These are phyloP conservation scores for Cryptococcus hybrid DNA, from an alignment of 1,284 basidiomycete species.

Conservation along the genomic window DNA sequence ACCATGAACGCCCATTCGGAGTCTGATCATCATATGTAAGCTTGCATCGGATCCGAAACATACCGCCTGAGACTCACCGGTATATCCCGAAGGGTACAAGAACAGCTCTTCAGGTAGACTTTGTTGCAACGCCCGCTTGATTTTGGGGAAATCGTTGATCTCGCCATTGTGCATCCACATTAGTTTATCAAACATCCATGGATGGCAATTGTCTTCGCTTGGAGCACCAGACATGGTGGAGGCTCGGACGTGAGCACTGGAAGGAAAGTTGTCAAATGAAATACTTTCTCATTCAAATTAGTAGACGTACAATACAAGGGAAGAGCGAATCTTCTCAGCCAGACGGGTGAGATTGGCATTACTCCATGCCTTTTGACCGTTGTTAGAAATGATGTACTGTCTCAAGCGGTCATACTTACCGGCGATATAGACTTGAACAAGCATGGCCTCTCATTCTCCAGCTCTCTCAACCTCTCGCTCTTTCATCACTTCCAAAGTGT, in stretches of 20 bases:
- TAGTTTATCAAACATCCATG: conserved; percentile 79
- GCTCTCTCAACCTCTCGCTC: conserved; percentile 55
- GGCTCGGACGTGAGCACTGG: conserved; percentile 75
- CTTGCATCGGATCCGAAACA: not conserved
- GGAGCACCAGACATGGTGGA: conserved; percentile 60
- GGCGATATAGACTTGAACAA: conserved; percentile 96
- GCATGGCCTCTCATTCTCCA: conserved; percentile 81
- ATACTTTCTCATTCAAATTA: not conserved
- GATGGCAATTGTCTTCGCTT: conserved; percentile 92
- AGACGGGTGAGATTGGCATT: conserved; percentile 84
- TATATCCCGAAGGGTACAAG: conserved; percentile 82
- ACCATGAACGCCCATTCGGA: conserved; percentile 89
- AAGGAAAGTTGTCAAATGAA: conserved; percentile 48
- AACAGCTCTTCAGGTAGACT: conserved; percentile 77
- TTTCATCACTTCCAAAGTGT: conserved; percentile 22
- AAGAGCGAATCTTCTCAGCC: conserved; percentile 93
- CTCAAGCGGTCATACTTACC: conserved; percentile 52
- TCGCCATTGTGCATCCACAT: conserved; percentile 98
- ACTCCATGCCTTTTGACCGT: conserved; percentile 77
- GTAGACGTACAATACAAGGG: conserved; percentile 67
- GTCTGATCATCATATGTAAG: not conserved
- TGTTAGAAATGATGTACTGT: not conserved
- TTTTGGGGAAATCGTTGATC: conserved; percentile 72
- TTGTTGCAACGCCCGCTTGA: conserved; percentile 77
- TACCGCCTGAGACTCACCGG: conserved; percentile 57